Percentiles rank a stretch among this genome's conserved stretches.
phyloP scores from a whole-genome alignment of 129 eudicot species.

The Flaveria ramosissima region DNA sequence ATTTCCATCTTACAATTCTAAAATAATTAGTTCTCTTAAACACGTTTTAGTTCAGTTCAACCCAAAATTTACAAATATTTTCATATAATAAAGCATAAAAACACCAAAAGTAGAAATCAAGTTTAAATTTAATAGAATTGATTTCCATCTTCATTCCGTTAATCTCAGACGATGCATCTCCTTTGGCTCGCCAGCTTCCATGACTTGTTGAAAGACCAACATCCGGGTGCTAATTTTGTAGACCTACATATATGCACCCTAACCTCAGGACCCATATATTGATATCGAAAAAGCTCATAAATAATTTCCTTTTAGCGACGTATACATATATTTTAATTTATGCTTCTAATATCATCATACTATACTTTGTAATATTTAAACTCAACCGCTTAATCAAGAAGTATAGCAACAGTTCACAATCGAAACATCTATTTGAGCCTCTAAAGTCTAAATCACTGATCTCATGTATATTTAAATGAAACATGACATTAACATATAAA shows the following conservation, averaged over 20 bases:
- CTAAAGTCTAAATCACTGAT: neutral
- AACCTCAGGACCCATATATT: neutral
- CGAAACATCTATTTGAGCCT: too few relatives aligned
- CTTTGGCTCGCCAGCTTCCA: conserved; percentile 25
- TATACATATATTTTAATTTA: too few relatives aligned
- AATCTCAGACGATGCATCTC: conserved; percentile 25
- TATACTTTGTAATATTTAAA: too few relatives aligned
- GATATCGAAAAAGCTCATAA: neutral
- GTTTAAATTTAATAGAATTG: neutral
- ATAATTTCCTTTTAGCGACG: too few relatives aligned
- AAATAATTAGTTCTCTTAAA: neutral
- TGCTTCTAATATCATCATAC: too few relatives aligned
- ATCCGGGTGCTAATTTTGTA: conserved; percentile 22
- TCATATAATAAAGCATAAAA: neutral
- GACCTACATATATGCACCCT: conserved; percentile 13
- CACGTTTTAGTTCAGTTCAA: neutral
- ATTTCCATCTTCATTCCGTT: neutral
- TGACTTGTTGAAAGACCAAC: conserved; percentile 31
- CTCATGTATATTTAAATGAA: neutral
- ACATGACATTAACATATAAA: neutral
- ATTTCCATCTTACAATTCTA: neutral
- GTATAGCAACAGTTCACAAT: too few relatives aligned
- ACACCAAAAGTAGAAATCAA: neutral
- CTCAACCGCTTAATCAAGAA: too few relatives aligned
- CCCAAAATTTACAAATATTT: neutral